Percentiles rank a stretch among this genome's conserved stretches.
Evolutionary conservation across 2,329 filamentous ascomycete genomes (phyloP).

Genomic region (Pyricularia sp.): DNA sequence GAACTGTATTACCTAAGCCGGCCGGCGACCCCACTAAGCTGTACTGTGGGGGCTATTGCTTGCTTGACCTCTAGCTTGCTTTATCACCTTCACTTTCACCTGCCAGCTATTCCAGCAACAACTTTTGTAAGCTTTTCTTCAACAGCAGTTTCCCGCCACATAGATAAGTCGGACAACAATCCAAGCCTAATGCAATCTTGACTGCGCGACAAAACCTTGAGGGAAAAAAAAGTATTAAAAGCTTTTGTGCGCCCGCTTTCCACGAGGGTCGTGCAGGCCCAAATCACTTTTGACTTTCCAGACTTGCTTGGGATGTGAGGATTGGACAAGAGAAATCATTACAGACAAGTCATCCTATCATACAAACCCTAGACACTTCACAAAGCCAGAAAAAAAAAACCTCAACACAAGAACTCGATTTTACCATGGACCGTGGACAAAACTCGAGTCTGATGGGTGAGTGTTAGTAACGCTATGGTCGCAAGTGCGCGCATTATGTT

Average conservation of each 20-base stretch:
- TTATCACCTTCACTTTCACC: neutral
- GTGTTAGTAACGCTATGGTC: neutral
- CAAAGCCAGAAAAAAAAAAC: neutral
- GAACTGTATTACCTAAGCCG: too few relatives aligned
- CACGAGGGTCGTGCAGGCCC: neutral
- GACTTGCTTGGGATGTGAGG: neutral
- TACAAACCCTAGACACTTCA: neutral
- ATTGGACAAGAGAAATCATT: neutral
- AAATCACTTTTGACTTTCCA: neutral
- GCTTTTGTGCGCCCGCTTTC: too few relatives aligned
- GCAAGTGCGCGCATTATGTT: neutral
- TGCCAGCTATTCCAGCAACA: neutral
- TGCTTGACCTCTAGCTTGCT: neutral
- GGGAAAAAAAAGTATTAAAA: neutral
- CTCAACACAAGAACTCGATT: neutral
- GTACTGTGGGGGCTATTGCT: too few relatives aligned
- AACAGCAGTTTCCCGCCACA: neutral
- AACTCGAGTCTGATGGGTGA: conserved; percentile 11
- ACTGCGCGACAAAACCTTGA: neutral
- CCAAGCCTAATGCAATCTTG: neutral
- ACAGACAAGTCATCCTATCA: neutral
- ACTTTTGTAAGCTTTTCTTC: too few relatives aligned
- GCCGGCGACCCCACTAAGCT: too few relatives aligned
- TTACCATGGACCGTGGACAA: conserved; percentile 11
- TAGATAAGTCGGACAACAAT: neutral